A percentile compares a stretch with the other conserved stretches of the same genome.
These are phyloP conservation scores for Adansonia digitata DNA, from an alignment of 345 rosid genomes.

Conservation along the genomic window DNA sequence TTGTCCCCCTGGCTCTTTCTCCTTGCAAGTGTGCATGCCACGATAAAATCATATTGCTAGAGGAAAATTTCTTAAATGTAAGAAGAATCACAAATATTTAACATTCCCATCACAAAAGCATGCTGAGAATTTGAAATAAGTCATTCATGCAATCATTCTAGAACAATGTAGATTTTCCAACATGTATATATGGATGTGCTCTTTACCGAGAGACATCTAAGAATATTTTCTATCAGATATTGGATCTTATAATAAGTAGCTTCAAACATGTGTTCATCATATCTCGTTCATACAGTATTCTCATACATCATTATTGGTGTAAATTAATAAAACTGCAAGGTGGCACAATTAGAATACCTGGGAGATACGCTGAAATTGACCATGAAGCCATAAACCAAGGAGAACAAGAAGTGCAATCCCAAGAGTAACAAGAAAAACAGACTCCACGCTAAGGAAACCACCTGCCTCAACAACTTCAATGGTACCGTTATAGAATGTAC, in stretches of 20 bases:
- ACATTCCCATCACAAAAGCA: background rate
- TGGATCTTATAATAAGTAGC: background rate
- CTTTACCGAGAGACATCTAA: background rate
- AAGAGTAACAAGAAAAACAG: conserved; percentile 77
- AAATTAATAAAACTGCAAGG: background rate
- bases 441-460: conserved; percentile 71
- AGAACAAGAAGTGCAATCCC: conserved; percentile 57
- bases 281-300: background rate
- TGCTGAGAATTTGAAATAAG: background rate
- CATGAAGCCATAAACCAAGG: conserved; percentile 61
- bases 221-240: background rate
- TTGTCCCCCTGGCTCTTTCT: background rate
- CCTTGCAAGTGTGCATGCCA: background rate
- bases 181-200: too few relatives aligned
- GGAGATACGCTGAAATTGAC: conserved; percentile 62
- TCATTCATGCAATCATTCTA: background rate
- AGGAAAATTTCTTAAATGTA: background rate
- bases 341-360: conserved; percentile 43
- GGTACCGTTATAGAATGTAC: conserved; percentile 76
- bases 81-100: background rate
- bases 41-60: background rate
- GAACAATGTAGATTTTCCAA: background rate
- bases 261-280: background rate
- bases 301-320: background rate
- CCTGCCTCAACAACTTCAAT: conserved; percentile 84